Evolutionary conservation across 805 yeast species (phyloP).

Genomic region (Wickerhamomyces sydowiorum): DNA sequence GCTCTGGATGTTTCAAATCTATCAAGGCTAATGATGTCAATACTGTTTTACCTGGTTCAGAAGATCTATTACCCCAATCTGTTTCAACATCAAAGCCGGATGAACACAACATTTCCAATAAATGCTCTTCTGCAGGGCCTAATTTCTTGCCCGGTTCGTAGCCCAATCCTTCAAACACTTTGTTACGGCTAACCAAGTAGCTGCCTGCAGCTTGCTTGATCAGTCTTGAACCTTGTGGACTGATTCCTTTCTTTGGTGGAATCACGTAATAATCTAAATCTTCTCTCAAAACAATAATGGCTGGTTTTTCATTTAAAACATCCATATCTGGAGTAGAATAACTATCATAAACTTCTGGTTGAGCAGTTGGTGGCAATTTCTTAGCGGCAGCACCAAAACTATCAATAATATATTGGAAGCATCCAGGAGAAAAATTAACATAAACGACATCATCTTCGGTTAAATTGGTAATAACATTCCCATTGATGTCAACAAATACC

Average conservation of each 20-base stretch:
- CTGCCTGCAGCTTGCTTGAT: conserved; percentile 74
- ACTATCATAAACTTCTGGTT: conserved; percentile 32
- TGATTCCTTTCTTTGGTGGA: conserved; percentile 59
- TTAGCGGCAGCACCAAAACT: conserved; percentile 65
- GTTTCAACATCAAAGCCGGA: conserved; percentile 71
- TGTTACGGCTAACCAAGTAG: conserved; percentile 45
- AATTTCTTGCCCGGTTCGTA: conserved; percentile 45
- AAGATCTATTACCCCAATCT: conserved; percentile 84
- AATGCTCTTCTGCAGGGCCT: conserved; percentile 91
- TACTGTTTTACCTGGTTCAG: conserved; percentile 85
- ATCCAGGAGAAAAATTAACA: conserved; percentile 81
- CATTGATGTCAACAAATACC: conserved; percentile 71
- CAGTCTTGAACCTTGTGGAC: conserved; percentile 53
- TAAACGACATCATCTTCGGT: conserved; percentile 76
- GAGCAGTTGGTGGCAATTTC: conserved; percentile 39
- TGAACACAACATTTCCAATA: conserved; percentile 89
- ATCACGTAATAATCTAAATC: conserved; percentile 92
- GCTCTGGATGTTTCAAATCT: conserved; percentile 37
- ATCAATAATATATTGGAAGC: conserved; percentile 78
- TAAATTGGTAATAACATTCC: conserved; percentile 71
- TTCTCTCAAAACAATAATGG: conserved; percentile 87
- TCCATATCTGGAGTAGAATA: conserved; percentile 47
- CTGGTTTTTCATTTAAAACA: conserved; percentile 74
- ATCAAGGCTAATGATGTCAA: conserved; percentile 76
- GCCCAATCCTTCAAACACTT: conserved; percentile 79